These are phyloP conservation scores for Talaromyces sp. DNA, from an alignment of 2,329 filamentous ascomycete species.

Conservation along the genomic window DNA sequence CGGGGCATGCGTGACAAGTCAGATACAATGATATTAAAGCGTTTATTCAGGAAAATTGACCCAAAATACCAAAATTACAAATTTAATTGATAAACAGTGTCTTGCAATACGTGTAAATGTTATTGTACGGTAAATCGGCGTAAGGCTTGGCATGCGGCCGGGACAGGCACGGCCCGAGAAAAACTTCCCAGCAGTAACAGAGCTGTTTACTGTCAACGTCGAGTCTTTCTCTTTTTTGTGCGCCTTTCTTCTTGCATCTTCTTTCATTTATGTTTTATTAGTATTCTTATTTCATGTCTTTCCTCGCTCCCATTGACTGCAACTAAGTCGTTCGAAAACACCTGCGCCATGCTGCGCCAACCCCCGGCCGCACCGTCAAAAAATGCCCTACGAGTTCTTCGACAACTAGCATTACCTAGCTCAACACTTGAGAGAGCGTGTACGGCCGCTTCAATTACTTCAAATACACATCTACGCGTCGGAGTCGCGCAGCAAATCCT, in stretches of 20 bases:
- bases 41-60: neutral
- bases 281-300: neutral
- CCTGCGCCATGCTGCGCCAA: constrained; percentile 24
- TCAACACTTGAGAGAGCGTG: constrained; percentile 34
- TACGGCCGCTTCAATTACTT: constrained; percentile 35
- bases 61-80: neutral
- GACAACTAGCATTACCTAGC: constrained; percentile 27
- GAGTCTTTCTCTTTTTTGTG: neutral
- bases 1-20: neutral
- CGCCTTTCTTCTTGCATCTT: neutral
- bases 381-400: constrained; percentile 38
- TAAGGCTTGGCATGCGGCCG: neutral
- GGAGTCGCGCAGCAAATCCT: constrained; percentile 36
- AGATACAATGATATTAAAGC: neutral
- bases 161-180: neutral
- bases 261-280: neutral
- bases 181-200: neutral
- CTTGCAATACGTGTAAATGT: neutral
- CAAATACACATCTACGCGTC: constrained; percentile 37
- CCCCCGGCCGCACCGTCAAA: constrained; percentile 36
- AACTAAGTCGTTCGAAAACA: neutral
- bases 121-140: neutral
- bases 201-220: neutral
- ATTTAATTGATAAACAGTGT: neutral
- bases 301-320: neutral